Evolutionary conservation across 108 stramenopile genomes (phyloP).

Genomic region (Craspedostauros australis): DNA sequence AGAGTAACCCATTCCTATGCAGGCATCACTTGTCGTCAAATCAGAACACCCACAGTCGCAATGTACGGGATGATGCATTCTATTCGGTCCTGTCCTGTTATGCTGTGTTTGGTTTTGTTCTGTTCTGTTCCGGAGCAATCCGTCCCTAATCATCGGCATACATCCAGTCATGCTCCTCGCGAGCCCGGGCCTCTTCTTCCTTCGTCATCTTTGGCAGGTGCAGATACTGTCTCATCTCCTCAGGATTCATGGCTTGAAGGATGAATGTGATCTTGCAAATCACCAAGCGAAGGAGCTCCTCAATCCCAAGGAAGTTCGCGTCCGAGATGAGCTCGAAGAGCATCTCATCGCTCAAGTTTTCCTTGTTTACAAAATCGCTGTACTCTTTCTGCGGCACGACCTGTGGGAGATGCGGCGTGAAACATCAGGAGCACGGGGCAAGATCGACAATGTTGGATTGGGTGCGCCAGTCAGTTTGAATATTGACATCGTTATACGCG

Average conservation of each 20-base stretch:
- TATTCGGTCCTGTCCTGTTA: no score
- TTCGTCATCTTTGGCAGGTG: slow-evolving; percentile 52
- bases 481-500: no score
- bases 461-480: no score
- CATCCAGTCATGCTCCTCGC: slow-evolving; percentile 55
- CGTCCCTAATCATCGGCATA: slow-evolving; percentile 41
- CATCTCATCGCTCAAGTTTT: slow-evolving; percentile 23
- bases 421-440: no score
- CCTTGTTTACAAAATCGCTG: slow-evolving; percentile 23
- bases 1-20: no score
- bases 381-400: slow-evolving; percentile 55
- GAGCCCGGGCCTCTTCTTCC: slow-evolving; percentile 46
- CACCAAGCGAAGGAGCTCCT: slow-evolving; percentile 53
- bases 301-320: slow-evolving; percentile 59
- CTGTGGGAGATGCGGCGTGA: not conserved
- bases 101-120: no score
- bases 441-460: no score
- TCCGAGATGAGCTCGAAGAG: slow-evolving; percentile 56
- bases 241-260: slow-evolving; percentile 46
- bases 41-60: no score
- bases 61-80: no score
- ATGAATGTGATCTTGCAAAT: slow-evolving; percentile 47
- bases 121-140: no score
- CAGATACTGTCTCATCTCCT: slow-evolving; percentile 48
- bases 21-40: no score